phyloP scores from a whole-genome alignment of 1,139 yeast genomes.

The Sugiyamaella japonica region DNA sequence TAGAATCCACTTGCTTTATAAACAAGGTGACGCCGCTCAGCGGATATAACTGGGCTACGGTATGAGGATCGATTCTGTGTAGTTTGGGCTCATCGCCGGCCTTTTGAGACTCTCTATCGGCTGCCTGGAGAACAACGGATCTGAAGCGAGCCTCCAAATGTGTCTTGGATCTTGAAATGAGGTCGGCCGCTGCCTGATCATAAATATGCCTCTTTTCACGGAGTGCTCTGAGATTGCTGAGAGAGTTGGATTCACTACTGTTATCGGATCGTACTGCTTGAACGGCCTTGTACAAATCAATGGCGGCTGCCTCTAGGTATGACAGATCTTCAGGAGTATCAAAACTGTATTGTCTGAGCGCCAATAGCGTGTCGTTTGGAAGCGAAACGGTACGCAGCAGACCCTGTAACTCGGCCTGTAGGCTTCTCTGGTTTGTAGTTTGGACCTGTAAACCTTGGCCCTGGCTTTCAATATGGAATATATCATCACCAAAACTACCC shows the following conservation, averaged over 20 bases:
- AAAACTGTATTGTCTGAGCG: conserved; percentile 51
- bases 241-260: conserved; percentile 40
- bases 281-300: conserved; percentile 62
- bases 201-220: conserved; percentile 65
- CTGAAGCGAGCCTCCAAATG: conserved; percentile 51
- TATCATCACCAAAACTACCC: conserved; percentile 63
- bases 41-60: conserved; percentile 43
- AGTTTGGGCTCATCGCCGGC: conserved; percentile 27
- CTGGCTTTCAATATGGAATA: conserved; percentile 69
- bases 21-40: conserved; percentile 66
- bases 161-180: conserved; percentile 40
- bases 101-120: conserved; percentile 19
- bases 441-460: conserved; percentile 83
- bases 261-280: conserved; percentile 34
- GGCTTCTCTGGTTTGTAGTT: conserved; percentile 72
- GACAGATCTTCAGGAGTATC: conserved; percentile 50
- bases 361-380: conserved; percentile 54
- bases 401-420: conserved; percentile 69
- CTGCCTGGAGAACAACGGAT: conserved; percentile 29
- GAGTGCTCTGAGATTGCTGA: conserved; percentile 73
- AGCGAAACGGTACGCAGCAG: conserved; percentile 69
- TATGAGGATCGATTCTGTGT: conserved; percentile 23
- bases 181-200: conserved; percentile 56
- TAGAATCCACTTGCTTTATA: conserved; percentile 54
- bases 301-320: conserved; percentile 57